These are phyloP conservation scores for Metschnikowia picachoensis DNA, from an alignment of 805 yeast species.

Conservation along the genomic window DNA sequence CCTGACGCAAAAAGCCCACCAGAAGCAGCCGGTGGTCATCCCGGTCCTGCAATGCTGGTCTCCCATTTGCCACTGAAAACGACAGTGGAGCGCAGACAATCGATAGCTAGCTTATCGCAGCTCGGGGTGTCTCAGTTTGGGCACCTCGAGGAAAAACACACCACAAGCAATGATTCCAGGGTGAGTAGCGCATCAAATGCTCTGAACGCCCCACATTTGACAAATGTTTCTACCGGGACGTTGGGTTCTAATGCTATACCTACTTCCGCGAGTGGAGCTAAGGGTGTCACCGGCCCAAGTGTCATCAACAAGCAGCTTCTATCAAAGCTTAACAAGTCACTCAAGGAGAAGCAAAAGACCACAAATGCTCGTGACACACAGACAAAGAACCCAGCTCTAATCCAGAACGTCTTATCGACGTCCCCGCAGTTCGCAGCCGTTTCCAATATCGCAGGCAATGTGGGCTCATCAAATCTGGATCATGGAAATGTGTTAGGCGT, in stretches of 20 bases:
- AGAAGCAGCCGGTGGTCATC: too few species aligned
- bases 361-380: conserved; percentile 35
- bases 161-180: background rate
- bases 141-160: background rate
- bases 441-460: conserved; percentile 6
- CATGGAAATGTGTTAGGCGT: background rate
- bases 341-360: conserved; percentile 41
- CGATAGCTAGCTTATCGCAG: conserved; percentile 3
- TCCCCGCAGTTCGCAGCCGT: conserved; percentile 26
- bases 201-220: background rate
- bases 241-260: background rate
- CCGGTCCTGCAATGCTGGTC: too few species aligned
- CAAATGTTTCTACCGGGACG: background rate
- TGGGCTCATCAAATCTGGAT: background rate
- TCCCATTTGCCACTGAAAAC: too few species aligned
- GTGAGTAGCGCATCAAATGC: background rate
- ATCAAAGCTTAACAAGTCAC: conserved; percentile 39
- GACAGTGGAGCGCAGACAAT: conserved; percentile 3
- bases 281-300: conserved; percentile 14
- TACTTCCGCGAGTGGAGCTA: conserved; percentile 1
- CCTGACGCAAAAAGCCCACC: too few species aligned
- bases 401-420: conserved; percentile 34
- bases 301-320: conserved; percentile 29
- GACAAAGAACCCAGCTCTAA: conserved; percentile 32
- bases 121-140: background rate